phyloP scores from a whole-genome alignment of 2,329 filamentous ascomycete species.

The Bertia moriformis region DNA sequence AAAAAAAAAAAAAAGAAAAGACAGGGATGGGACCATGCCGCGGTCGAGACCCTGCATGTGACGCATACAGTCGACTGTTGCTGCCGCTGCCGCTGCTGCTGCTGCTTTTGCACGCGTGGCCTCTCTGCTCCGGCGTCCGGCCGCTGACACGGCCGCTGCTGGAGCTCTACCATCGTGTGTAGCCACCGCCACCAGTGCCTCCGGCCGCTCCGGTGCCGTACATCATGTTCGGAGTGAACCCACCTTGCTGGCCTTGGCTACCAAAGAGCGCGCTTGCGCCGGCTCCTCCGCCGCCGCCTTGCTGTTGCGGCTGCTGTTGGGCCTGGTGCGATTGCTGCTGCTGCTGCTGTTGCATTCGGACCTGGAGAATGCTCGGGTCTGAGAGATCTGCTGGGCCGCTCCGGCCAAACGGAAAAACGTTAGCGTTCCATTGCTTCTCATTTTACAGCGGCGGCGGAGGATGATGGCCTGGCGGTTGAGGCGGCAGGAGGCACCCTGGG shows the following conservation, averaged over 20 bases:
- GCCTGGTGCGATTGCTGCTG: too few species aligned
- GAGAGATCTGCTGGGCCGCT: slow-evolving; percentile 99
- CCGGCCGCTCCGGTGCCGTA: too few species aligned
- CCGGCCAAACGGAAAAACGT: slow-evolving; percentile 99
- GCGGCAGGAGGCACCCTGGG: too few species aligned
- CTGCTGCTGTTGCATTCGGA: too few species aligned
- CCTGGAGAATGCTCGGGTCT: slow-evolving; percentile 98
- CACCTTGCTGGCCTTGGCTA: slow-evolving; percentile 72
- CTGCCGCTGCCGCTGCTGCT: background rate
- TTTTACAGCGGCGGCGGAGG: too few species aligned
- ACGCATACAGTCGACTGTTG: too few species aligned
- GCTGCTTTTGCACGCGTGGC: background rate
- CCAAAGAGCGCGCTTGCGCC: slow-evolving; percentile 81
- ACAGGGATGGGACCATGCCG: too few species aligned
- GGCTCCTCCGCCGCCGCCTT: slow-evolving; percentile 67
- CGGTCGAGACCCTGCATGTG: too few species aligned
- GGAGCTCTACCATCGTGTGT: slow-evolving; percentile 48
- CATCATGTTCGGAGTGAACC: slow-evolving; percentile 90
- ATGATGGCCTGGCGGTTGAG: too few species aligned
- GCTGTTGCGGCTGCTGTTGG: slow-evolving; percentile 74
- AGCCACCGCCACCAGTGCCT: slow-evolving; percentile 47
- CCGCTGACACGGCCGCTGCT: background rate
- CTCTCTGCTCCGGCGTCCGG: background rate
- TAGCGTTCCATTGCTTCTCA: slow-evolving; percentile 99
- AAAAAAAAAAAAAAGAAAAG: too few species aligned